A percentile compares a stretch with the other conserved stretches of the same genome.
These are phyloP conservation scores for Hypsizygus ulmarius DNA, from an alignment of 1,284 basidiomycete species.

Conservation along the genomic window DNA sequence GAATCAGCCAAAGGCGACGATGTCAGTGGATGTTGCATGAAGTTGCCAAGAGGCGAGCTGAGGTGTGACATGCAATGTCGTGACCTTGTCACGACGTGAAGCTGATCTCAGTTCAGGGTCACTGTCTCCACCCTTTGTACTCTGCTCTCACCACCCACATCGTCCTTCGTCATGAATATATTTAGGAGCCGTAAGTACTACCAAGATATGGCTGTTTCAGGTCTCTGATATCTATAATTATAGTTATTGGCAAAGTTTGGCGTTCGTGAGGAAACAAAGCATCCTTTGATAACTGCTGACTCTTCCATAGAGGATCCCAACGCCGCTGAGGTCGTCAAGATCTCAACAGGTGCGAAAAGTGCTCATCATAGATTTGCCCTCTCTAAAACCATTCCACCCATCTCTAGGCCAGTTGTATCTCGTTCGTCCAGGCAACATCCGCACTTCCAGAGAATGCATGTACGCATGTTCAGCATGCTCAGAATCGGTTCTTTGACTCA, in stretches of 20 bases:
- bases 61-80: conserved; percentile 20
- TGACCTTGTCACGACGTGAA: conserved; percentile 38
- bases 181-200: conserved; percentile 72
- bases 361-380: not conserved
- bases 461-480: conserved; percentile 40
- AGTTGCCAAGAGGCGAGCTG: not conserved
- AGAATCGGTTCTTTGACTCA: conserved; percentile 9
- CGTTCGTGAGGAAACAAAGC: conserved; percentile 54
- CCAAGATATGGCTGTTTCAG: conserved; percentile 7
- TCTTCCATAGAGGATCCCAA: conserved; percentile 68
- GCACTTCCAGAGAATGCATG: conserved; percentile 97
- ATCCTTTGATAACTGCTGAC: conserved; percentile 20
- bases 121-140: conserved; percentile 17
- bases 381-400: not conserved
- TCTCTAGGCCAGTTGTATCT: conserved; percentile 80
- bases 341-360: conserved; percentile 57
- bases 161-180: conserved; percentile 42
- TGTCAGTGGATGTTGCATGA: conserved; percentile 2
- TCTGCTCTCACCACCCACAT: conserved; percentile 20
- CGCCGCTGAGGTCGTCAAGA: conserved; percentile 91
- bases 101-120: conserved; percentile 11
- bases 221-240: conserved; percentile 15
- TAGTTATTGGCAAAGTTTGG: conserved; percentile 94
- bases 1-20: conserved; percentile 12
- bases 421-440: conserved; percentile 86